Conservation (phyloP, 768 basidiomycete genomes). For the Tulasnella sp. region DNA sequence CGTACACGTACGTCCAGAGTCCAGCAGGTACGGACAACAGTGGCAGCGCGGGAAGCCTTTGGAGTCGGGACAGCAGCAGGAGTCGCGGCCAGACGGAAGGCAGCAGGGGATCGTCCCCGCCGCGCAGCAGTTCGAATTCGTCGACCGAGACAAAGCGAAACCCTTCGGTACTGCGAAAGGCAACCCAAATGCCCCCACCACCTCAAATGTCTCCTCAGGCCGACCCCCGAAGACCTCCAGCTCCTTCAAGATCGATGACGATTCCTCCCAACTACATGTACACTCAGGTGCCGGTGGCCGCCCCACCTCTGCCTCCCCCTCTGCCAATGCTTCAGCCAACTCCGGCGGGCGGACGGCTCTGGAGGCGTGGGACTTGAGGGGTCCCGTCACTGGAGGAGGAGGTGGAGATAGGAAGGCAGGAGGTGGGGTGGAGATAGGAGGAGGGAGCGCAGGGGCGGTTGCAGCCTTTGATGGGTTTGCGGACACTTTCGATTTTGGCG, state of each 20-base stretch:
- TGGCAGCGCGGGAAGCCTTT: constrained; percentile 9
- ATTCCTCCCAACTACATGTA: background rate
- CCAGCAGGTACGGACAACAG: constrained; percentile 29
- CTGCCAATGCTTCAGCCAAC: constrained; percentile 31
- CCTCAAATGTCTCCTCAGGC: background rate
- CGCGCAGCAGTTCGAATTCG: background rate
- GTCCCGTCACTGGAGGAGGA: constrained; percentile 14
- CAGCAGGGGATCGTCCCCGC: constrained; percentile 10
- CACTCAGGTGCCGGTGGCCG: constrained; percentile 25
- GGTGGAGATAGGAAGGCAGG: constrained; percentile 20
- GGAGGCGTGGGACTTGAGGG: constrained; percentile 29
- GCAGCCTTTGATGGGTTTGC: constrained; percentile 54
- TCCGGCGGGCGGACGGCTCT: constrained; percentile 10
- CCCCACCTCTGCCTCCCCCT: constrained; percentile 27
- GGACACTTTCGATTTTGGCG: constrained; percentile 55
- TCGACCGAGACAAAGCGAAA: background rate
- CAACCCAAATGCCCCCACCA: background rate
- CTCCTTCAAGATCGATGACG: constrained; percentile 20
- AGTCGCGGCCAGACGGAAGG: background rate
- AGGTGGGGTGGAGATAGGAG: constrained; percentile 39
- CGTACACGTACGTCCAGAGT: background rate
- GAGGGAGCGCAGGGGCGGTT: constrained; percentile 10
- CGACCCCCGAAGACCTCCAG: background rate
- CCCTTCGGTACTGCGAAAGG: background rate
- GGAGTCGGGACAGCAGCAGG: constrained; percentile 17